Base-by-base conservation (phyloP, 1,284 basidiomycete genomes). In the Agaricales sp. region DNA sequence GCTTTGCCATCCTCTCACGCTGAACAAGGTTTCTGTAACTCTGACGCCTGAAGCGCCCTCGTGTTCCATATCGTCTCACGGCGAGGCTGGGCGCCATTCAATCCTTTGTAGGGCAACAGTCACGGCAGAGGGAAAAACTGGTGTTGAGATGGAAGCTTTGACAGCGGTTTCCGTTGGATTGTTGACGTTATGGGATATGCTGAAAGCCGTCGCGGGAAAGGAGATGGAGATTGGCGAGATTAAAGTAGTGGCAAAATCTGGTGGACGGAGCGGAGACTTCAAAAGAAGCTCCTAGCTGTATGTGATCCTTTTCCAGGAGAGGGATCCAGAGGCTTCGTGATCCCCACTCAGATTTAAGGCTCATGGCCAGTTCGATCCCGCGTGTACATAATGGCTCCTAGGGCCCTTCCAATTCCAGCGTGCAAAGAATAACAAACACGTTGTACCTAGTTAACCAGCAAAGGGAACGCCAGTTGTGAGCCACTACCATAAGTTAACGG, bases 71-170 rank as follows among this genome's bases (percentile, higher is more conserved):
- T 45, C 45, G 41, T 14, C 50, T 26, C 53, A 43, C 43, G 46
- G 25, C 16, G 53, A 46, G 26, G 53, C 50, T 20, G 43, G 21
- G 12, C 63, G 61, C 20, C 71, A 77, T 58, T 79, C 77, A 53
- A 76, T 92, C 45, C 54, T 73, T 23, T 88, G 87, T 55, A 63
- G 65, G 24, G 83, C 82, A 20, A 82, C 77, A 3, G 83, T 87
- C 20, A 72, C 78, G 38, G 87, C 84, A 57, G 77, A 82, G 57
- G 87, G 87, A 1, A 82, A 81, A 61, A 92, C 89, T 3, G 91
- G 91, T 0, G 91, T 93, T 20, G 91, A 94, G 69, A 94, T 94
- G 90, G 91, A 94, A 67, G 92, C 91, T n/a, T 62, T 94, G 51
- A 90, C 85, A 19, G 86, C 82, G 18, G 88, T 88, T 12, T 84